Evolutionary conservation across 176 grass and related monocot genomes (phyloP), one percentile per base, ranked within the genome.

Genomic region (Lolium multiflorum): DNA sequence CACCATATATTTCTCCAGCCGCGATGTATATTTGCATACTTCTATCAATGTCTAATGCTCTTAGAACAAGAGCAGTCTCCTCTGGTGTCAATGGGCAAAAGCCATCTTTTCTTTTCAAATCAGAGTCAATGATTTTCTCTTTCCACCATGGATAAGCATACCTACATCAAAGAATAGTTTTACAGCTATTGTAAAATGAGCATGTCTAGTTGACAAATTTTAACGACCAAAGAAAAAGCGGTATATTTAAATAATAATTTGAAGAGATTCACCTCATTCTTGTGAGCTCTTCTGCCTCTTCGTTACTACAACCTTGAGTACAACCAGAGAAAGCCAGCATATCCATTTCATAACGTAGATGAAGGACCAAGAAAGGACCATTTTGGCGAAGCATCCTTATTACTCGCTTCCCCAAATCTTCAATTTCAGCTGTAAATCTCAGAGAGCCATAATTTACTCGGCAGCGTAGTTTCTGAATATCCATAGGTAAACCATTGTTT

Each of bases 81-180:
- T 98, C 97, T 31, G 93, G 97, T 0, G 97, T 98, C 76, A 98
- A 82, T 74, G 97, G 97, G 76, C 94, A 98, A 63, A 98, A 82
- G 21, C 97, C 97, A 88, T 96, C 87, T 92, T 85, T 95, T 75
- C 92, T 91, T 91, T 96, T 98, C 82, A 91, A 55, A 13, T 96
- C 86, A 4, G 97, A 96, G 82, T 98, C 68, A 6, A 98, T 98
- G 18, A 94, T 56, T 86, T 98, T 98, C 76, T 96, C 92, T 85
- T 96, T 98, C 97, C 97, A 98, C 97, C 97, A 96, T 39, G 94
- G 97, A 88, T 96, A 98, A 52, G 90, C 93, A 88, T 98, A 96
- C 80, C 96, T 98, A 66, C 87, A 87, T 57, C 8, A 9, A 90
- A 80, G 22, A 80, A 28, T 84, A 86, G 59, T 67, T 68, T 68